Evolutionary conservation across 306 rosid genomes (phyloP), one percentile per base, ranked within the genome.

Genomic region (Cucurbita pepo): DNA sequence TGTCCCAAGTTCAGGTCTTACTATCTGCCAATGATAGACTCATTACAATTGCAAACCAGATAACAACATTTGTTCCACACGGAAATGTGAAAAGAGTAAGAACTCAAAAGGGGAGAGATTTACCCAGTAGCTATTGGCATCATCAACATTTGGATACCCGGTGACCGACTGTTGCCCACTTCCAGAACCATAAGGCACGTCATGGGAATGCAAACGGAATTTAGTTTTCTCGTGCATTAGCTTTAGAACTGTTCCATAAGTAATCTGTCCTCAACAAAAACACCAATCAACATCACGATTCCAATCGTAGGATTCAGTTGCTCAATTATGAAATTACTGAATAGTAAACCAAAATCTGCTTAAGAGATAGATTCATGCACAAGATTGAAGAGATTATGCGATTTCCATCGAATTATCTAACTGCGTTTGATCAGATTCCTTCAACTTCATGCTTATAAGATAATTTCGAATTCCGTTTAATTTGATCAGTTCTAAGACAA

Each of bases 91-190:
- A 18, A 64, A 19, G 8, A 34, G 58, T 38, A 57, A 11, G 34
- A 18, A n/a, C 4, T 34, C 5, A 41, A 30, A 30, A n/a, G 37
- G 72, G 54, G 18, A 48, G 8, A 45, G 54, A 65, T 12, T 65
- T 87, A 91, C 99, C 99, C 99, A 95, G 74, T 95, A 95, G 85
- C 99, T 95, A 73, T 91, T 95, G 71, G 93, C 15, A 86, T 95
- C 99, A 12, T 95, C 97, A 16, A 95, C 93, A 38, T 36, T 80
- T 11, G 92, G 96, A 78, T 86, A 95, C 15, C 99, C 96, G 25
- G 99, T 95, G 60, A 95, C 95, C 0, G 99, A 95, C 79, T 95
- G 97, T 74, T 95, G 99, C n/a, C 99, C 99, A 77, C 99, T 95
- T 3, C 99, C 99, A 76, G 99, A 95, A 78, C 99, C 99, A 72